phyloP scores from a whole-genome alignment of 2,329 filamentous ascomycete species.

The Didymella pomorum region DNA sequence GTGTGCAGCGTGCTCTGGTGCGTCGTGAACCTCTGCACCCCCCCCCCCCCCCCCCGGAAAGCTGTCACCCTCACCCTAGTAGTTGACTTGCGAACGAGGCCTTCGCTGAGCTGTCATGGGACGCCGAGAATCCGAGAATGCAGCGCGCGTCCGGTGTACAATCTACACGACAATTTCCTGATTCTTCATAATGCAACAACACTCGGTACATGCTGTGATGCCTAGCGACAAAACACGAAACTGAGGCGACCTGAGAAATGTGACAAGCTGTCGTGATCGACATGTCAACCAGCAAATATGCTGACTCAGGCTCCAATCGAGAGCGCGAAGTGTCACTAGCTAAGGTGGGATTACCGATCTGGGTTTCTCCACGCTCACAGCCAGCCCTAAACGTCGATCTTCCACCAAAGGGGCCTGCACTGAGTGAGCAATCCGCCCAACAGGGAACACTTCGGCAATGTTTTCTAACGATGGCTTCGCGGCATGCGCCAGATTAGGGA shows the following conservation, averaged over 20 bases:
- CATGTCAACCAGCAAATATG: conserved; percentile 15
- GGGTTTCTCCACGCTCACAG: conserved; percentile 29
- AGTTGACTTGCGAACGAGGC: conserved; percentile 1
- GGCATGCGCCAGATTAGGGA: conserved; percentile 19
- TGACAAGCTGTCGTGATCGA: conserved; percentile 22
- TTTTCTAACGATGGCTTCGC: conserved; percentile 12
- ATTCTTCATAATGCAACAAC: conserved; percentile 7
- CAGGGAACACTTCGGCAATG: conserved; percentile 19
- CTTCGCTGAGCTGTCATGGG: conserved; percentile 5
- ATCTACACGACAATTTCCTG: conserved; percentile 4
- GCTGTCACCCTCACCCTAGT: conserved; percentile 4
- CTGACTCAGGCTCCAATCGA: conserved; percentile 22
- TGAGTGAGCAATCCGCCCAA: conserved; percentile 21
- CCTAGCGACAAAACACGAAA: background rate
- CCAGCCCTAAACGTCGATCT: conserved; percentile 32
- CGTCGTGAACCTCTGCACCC: background rate
- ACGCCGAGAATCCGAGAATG: background rate
- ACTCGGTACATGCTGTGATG: background rate
- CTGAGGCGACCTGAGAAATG: conserved; percentile 24
- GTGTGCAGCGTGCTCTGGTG: conserved; percentile 6
- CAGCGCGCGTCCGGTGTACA: background rate
- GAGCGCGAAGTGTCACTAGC: conserved; percentile 26
- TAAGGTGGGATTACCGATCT: conserved; percentile 23
- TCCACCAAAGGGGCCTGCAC: conserved; percentile 22
- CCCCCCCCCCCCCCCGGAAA: conserved; percentile 1